Evolutionary conservation across 768 basidiomycete genomes (phyloP).

Genomic region (Nidula microcarpa): DNA sequence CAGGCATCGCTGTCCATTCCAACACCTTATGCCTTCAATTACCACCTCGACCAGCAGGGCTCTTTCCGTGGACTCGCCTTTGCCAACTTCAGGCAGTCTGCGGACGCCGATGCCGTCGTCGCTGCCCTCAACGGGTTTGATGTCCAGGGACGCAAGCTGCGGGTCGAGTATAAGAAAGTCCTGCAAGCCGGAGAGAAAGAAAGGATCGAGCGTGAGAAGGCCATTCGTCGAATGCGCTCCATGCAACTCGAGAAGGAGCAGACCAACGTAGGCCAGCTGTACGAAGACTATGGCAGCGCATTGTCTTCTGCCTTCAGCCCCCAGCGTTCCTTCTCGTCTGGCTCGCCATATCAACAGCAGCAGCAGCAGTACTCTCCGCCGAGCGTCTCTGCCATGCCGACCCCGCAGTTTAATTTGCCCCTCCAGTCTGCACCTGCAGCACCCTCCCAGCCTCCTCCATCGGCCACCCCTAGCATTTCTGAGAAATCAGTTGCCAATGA

Average conservation of each 20-base stretch:
- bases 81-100: constrained; percentile 92
- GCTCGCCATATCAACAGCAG: constrained; percentile 58
- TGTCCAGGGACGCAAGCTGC: constrained; percentile 93
- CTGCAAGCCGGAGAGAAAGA: constrained; percentile 99
- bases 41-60: constrained; percentile 94
- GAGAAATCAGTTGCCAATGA: constrained; percentile 66
- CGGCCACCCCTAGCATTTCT: constrained; percentile 59
- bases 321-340: constrained; percentile 71
- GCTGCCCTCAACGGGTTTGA: constrained; percentile 95
- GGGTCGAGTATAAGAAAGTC: constrained; percentile 99
- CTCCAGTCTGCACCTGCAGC: constrained; percentile 49
- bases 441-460: constrained; percentile 50
- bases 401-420: constrained; percentile 38
- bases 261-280: constrained; percentile 44
- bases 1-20: constrained; percentile 91
- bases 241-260: constrained; percentile 93
- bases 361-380: constrained; percentile 67
- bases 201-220: constrained; percentile 97
- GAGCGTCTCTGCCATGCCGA: constrained; percentile 42
- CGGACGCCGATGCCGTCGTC: constrained; percentile 93
- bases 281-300: constrained; percentile 74
- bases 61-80: constrained; percentile 97
- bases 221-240: constrained; percentile 94
- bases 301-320: constrained; percentile 59
- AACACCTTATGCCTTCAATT: constrained; percentile 99